These are phyloP conservation scores for Neonothopanus nambi DNA, from an alignment of 1,284 basidiomycete species.

Conservation along the genomic window DNA sequence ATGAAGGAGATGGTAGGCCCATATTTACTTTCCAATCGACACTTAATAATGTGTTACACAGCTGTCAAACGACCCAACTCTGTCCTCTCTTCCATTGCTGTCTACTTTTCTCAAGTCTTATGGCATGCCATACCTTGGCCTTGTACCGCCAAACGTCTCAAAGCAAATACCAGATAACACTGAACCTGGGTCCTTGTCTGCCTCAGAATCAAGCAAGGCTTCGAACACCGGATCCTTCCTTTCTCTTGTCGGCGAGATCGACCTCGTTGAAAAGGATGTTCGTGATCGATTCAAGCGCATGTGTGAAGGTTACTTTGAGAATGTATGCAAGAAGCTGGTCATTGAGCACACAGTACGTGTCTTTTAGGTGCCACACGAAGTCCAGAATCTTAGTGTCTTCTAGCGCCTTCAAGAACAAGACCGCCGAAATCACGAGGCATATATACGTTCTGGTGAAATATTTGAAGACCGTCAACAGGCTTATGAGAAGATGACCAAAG, in stretches of 20 bases:
- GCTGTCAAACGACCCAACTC: conserved; percentile 85
- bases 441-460: conserved; percentile 97
- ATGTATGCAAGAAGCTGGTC: conserved; percentile 86
- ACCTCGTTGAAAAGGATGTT: conserved; percentile 80
- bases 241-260: conserved; percentile 47
- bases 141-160: conserved; percentile 50
- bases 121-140: conserved; percentile 78
- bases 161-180: conserved; percentile 58
- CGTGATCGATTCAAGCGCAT: conserved; percentile 90
- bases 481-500: conserved; percentile 97
- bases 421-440: conserved; percentile 94
- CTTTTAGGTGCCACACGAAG: conserved; percentile 5
- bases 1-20: conserved; percentile 76
- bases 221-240: conserved; percentile 40
- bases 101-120: conserved; percentile 86
- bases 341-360: conserved; percentile 83
- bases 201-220: conserved; percentile 37
- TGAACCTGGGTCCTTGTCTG: conserved; percentile 56
- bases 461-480: conserved; percentile 98
- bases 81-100: conserved; percentile 84
- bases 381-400: conserved; percentile 10
- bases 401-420: conserved; percentile 96
- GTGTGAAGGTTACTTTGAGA: conserved; percentile 93
- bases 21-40: conserved; percentile 6
- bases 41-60: conserved; percentile 31